A percentile compares a stretch with the other conserved stretches of the same genome.
Evolutionary conservation across 192 early-diverging fungal genomes (phyloP).

Genomic region (Backusella psychrophila): DNA sequence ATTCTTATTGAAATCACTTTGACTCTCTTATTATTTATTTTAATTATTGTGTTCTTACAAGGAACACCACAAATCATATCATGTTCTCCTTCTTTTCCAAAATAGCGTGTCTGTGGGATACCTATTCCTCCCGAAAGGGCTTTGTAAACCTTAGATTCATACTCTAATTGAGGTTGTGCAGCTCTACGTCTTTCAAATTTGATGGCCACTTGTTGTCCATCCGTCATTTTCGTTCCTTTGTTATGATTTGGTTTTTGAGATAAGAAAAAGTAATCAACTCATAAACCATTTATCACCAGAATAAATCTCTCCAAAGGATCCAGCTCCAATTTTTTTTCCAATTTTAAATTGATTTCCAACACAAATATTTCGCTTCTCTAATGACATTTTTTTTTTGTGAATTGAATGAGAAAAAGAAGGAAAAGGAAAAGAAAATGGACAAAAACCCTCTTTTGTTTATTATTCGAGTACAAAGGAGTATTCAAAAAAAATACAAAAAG

Average conservation of each 20-base stretch:
- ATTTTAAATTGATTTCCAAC: conserved; percentile 95
- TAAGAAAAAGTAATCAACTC: neutral
- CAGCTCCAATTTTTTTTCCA: conserved; percentile 94
- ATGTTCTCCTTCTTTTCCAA: conserved; percentile 80
- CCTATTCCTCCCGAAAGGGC: conserved; percentile 89
- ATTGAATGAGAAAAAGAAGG: neutral
- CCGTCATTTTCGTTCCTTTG: conserved; percentile 80
- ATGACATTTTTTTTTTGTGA: no score
- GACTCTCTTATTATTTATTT: no score
- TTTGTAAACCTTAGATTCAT: conserved; percentile 96
- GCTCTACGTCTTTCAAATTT: conserved; percentile 95
- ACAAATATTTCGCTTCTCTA: conserved; percentile 55
- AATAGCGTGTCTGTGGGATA: conserved; percentile 86
- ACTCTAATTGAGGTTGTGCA: conserved; percentile 96
- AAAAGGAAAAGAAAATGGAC: neutral
- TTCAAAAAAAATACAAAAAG: no score
- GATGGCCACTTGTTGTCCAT: conserved; percentile 95
- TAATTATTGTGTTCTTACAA: no score
- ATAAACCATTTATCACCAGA: conserved; percentile 57
- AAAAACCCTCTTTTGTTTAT: neutral
- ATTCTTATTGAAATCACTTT: no score
- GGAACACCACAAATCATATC: no score
- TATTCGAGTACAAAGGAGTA: neutral
- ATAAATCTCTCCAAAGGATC: conserved; percentile 98
- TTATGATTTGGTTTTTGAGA: neutral